Evolutionary conservation across 306 rosid species (phyloP).

Genomic region (Trifolium dubium): DNA sequence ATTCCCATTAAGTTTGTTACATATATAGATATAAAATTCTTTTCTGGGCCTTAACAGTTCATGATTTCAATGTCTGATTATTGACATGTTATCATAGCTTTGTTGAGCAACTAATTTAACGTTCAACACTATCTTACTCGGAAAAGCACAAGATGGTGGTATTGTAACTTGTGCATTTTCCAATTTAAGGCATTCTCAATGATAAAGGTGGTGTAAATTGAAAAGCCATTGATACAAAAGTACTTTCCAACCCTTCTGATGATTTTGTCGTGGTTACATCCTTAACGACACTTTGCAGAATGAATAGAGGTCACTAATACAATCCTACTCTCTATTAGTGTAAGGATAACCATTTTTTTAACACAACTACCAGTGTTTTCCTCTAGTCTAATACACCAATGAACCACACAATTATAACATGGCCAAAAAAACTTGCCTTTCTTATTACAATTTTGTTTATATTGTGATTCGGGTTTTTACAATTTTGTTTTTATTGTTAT

Average conservation of each 20-base stretch:
- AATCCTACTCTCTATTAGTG: conserved; percentile 10
- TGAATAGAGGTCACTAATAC: background rate
- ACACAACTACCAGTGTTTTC: background rate
- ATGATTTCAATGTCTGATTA: conserved; percentile 4
- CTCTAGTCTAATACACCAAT: conserved; percentile 12
- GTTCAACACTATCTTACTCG: conserved; percentile 20
- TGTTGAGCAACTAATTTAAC: conserved; percentile 1
- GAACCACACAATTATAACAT: background rate
- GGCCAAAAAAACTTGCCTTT: conserved; percentile 15
- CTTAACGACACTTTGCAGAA: background rate
- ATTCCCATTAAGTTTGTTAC: conserved; percentile 4
- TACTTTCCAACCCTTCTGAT: background rate
- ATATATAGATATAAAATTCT: conserved; percentile 7
- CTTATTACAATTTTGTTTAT: too few relatives aligned
- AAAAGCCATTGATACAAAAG: conserved; percentile 17
- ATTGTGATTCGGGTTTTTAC: background rate
- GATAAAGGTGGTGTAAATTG: conserved; percentile 1
- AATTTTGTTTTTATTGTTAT: background rate
- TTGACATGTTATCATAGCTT: conserved; percentile 21
- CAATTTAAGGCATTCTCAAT: conserved; percentile 1
- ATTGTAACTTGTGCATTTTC: background rate
- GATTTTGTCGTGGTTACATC: background rate
- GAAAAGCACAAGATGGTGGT: conserved; percentile 3
- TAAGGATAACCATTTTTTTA: conserved; percentile 20
- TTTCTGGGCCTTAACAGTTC: conserved; percentile 17